Evolutionary conservation across 768 basidiomycete species (phyloP), one percentile per base, ranked within the genome.

Genomic region (Collybia nuda): DNA sequence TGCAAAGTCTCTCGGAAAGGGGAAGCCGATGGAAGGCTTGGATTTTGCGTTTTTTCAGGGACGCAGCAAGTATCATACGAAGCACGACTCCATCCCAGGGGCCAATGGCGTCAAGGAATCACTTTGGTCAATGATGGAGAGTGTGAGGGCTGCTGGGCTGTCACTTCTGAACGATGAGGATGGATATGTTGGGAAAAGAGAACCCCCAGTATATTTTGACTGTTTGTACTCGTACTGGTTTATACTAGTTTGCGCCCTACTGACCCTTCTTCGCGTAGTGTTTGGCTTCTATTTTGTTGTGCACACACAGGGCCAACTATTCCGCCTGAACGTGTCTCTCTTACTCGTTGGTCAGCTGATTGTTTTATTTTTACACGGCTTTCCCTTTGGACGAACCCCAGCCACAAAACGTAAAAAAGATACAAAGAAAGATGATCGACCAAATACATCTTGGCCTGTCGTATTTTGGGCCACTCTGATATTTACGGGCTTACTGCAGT

Each of bases 41-140:
- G 90, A 93, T 57, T 67, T 92, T 26, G 87, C 90, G 0, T 93
- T 91, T 61, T 93, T 91, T 65, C 78, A 75, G 51, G 81, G 82
- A 1, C 75, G 90, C 38, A 84, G 85, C 53, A 77, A 75, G 53
- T 93, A 93, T 56, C 91, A 93, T 62, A 92, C 90, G 0, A 78
- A 77, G 59, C 80, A 80, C 37, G 90, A 93, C 59, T 76, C 82
- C 1, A 74, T 91, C 39, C 72, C 85, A 6, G 79, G 78, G 44
- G 82, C 76, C 24, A 62, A 71, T 2, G 85, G 84, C 0, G 75
- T 69, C 50, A 70, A 64, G 29, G 56, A 61, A 29, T 70, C 85
- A 6, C 68, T 93, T 7, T 93, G 90, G 89, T 76, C 82, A 2
- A 88, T 91, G 85, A 79, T 93, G 79, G 87, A 92, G 54, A 73